Evolutionary conservation across 2,329 filamentous ascomycete species (phyloP), one percentile per base, ranked within the genome.

Genomic region (Sodiomyces alkalinus): DNA sequence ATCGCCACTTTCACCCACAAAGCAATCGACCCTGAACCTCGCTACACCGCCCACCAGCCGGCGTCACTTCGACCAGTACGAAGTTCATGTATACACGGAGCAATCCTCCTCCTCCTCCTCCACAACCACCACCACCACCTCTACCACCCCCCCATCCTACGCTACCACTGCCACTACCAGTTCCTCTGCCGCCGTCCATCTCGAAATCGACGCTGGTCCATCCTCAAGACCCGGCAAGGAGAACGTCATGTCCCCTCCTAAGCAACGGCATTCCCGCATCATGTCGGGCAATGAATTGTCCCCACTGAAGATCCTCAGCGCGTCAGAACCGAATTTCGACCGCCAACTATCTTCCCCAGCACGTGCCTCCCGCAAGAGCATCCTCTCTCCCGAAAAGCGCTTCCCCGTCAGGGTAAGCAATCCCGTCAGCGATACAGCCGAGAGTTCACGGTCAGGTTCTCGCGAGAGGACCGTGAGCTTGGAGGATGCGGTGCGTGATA

Each of bases 371-470:
- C 51, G 61, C 31, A 65, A 58, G 36, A 37, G 34, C 27, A 18
- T 36, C 23, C 31, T 58, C 24, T 62, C 45, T 22, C 64, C 67
- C 11, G 65, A 66, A 36, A 71, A 64, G 46, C 58, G 71, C 32
- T 76, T 75, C 41, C 71, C 71, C 30, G 60, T 76, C 40, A 70
- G 65, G 46, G 53, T 73, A 42, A 64, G 56, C 49, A 38, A 37
- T 26, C 32, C 36, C 13, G 17, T 39, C 43, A 17, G 34, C 42
- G 23, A 43, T 34, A 37, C 32, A 31, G 27, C 32, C 28, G 12
- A 28, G 33, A 31, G 30, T n/a, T 6, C 14, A 10, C 20, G n/a
- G 7, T 37, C 31, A 21, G 33, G 30, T 12, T 26, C 22, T 31
- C 29, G 29, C 35, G 51, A 59, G 36, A 51, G 45, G 31, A 53